Percentiles rank a stretch among this genome's conserved stretches.
Evolutionary conservation across 805 yeast genomes (phyloP).

Genomic region (Zygosaccharomyces rouxii): DNA sequence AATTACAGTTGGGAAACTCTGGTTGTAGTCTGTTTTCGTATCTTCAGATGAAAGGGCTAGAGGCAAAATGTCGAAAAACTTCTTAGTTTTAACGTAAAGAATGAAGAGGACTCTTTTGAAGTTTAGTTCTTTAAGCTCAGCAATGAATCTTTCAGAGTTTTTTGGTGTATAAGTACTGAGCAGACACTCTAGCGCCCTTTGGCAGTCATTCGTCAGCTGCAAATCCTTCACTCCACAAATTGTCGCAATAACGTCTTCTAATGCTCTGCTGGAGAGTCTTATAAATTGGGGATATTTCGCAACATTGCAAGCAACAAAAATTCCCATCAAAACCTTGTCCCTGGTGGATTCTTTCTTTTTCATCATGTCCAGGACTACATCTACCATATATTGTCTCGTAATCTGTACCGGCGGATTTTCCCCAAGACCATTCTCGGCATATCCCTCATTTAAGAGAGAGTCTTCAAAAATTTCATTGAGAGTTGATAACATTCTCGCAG

Average conservation of each 20-base stretch:
- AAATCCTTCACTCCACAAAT: conserved; percentile 44
- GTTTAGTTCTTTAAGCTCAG: conserved; percentile 21
- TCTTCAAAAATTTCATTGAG: conserved; percentile 85
- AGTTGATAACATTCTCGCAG: conserved; percentile 58
- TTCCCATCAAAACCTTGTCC: conserved; percentile 41
- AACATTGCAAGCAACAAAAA: conserved; percentile 74
- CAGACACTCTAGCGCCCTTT: conserved; percentile 69
- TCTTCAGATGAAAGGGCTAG: conserved; percentile 11
- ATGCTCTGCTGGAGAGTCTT: conserved; percentile 56
- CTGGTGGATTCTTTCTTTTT: conserved; percentile 34
- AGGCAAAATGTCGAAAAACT: conserved; percentile 15
- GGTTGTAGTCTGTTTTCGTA: conserved; percentile 8
- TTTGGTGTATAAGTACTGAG: conserved; percentile 62
- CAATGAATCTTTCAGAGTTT: conserved; percentile 42
- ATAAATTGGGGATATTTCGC: conserved; percentile 85
- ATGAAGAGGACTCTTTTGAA: conserved; percentile 24
- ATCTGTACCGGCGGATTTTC: conserved; percentile 28
- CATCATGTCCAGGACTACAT: conserved; percentile 60
- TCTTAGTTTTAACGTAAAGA: conserved; percentile 19
- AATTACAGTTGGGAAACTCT: conserved; percentile 1
- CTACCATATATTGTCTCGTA: conserved; percentile 73
- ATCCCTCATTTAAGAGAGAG: conserved; percentile 52
- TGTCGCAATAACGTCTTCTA: conserved; percentile 45
- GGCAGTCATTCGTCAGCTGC: conserved; percentile 51
- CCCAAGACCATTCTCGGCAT: conserved; percentile 4